Base-by-base conservation (phyloP, 164 flowering plant species). In the Vitis rotundifolia region DNA sequence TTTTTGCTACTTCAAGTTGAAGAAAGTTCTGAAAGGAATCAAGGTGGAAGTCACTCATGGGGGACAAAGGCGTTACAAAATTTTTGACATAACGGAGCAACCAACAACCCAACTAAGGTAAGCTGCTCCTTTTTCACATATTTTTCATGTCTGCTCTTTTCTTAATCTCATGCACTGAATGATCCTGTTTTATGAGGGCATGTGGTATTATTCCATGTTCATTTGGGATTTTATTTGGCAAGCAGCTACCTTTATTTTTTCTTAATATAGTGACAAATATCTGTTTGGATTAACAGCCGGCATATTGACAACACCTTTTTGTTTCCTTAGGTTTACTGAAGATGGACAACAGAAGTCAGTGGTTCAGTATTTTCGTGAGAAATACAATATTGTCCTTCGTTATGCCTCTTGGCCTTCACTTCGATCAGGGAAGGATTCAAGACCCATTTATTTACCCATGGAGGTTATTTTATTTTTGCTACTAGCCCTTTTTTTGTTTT, bases 21-120 rank as follows among this genome's bases (percentile, higher is more conserved):
- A 73, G 58, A 82, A 77, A 64, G 85, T 78, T 4, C 49, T 87
- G 6, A 81, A 70, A 67, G 85, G 86, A 16, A 68, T 89, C 0
- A 78, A 55, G 53, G 84, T 89, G 28, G 77, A 67, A 56, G 66
- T 69, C 10, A 67, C 68, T 5, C 82, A 85, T 19, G 9, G 50
- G 64, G 51, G 37, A 2, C 8, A 59, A 3, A 79, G 63, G 14
- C 59, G 59, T 3, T 72, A 76, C 14, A 71, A 49, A 22, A 67
- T 84, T 37, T 49, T 71, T 3, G 82, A 79, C 15, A 49, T 84
- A 15, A 64, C 85, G 1, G 2, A 69, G 10, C 60, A 58, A 49
- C 66, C 82, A 37, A 64, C 67, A 9, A 69, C 19, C n/a, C 73
- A 77, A 3, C 28, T 83, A 48, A 76, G 0, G 84, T 83, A 12